Evolutionary conservation across 2,329 filamentous ascomycete species (phyloP).

Genomic region (Epichloe elymi): DNA sequence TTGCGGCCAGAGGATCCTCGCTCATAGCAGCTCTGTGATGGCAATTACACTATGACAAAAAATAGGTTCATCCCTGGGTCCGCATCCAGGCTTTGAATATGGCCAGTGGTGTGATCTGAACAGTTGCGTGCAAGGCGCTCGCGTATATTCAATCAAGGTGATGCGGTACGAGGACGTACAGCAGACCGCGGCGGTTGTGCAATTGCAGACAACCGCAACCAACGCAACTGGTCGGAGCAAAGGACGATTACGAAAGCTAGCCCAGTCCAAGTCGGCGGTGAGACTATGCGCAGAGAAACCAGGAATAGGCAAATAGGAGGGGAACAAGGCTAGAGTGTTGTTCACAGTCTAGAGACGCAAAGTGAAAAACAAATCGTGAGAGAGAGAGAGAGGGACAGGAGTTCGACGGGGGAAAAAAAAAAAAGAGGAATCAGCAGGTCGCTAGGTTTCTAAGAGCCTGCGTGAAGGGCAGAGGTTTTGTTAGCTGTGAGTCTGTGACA

Average conservation of each 20-base stretch:
- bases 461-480: conserved; percentile 3
- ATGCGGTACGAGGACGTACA: not conserved
- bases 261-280: not conserved
- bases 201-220: not conserved
- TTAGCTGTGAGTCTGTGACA: not conserved
- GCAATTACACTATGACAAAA: conserved; percentile 8
- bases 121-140: not conserved
- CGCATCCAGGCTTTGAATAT: not conserved
- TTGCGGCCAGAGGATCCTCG: conserved; percentile 43
- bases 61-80: conserved; percentile 9
- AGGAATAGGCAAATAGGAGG: not conserved
- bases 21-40: conserved; percentile 42
- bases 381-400: not conserved
- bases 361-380: not conserved
- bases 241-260: not conserved
- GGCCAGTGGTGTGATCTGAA: not conserved
- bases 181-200: not conserved
- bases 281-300: not conserved
- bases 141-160: not conserved
- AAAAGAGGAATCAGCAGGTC: conserved; percentile 3
- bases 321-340: not conserved
- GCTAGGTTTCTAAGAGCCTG: conserved; percentile 1
- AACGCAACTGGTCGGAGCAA: not conserved
- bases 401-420: not conserved
- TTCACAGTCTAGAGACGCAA: not conserved